These are phyloP conservation scores for Gossypium gossypioides DNA, from an alignment of 441 rosid species.

Conservation along the genomic window DNA sequence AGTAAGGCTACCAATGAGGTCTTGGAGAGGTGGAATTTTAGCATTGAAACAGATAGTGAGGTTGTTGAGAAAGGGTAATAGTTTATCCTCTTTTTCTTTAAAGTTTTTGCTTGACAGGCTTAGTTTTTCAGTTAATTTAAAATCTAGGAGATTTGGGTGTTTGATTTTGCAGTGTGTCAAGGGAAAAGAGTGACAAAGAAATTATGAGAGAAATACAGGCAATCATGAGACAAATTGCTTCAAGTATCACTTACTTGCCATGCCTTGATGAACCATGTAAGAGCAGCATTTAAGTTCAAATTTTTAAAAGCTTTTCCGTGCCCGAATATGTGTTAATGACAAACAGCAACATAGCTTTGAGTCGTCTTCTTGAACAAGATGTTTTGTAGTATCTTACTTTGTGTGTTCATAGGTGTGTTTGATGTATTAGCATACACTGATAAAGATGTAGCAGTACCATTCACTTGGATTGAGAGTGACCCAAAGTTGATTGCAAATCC, in stretches of 20 bases:
- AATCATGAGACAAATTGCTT: slow-evolving; percentile 81
- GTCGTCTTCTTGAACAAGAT: not conserved
- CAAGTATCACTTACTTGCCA: slow-evolving; percentile 82
- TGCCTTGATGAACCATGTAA: slow-evolving; percentile 79
- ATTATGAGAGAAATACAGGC: slow-evolving; percentile 95
- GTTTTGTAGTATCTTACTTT: not conserved
- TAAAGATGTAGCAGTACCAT: slow-evolving; percentile 76
- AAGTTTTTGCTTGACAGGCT: not conserved
- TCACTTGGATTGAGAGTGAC: slow-evolving; percentile 89
- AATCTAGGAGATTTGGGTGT: not conserved
- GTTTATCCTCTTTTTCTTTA: not conserved
- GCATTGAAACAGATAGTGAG: slow-evolving; percentile 65
- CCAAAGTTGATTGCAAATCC: slow-evolving; percentile 89
- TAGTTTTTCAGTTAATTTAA: not conserved
- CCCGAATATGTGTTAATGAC: not conserved
- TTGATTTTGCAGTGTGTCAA: slow-evolving; percentile 44
- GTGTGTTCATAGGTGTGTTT: slow-evolving; percentile 53
- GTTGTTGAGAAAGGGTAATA: slow-evolving; percentile 77
- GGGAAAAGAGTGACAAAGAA: slow-evolving; percentile 88
- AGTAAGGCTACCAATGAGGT: slow-evolving; percentile 75
- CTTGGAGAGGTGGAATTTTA: slow-evolving; percentile 86
- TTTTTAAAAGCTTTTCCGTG: not conserved
- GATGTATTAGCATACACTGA: slow-evolving; percentile 87
- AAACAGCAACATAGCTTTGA: too few relatives aligned
- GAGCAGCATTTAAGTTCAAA: slow-evolving; percentile 18